These are phyloP conservation scores for Podaxis sp. DNA, from an alignment of 768 basidiomycete genomes.

Conservation along the genomic window DNA sequence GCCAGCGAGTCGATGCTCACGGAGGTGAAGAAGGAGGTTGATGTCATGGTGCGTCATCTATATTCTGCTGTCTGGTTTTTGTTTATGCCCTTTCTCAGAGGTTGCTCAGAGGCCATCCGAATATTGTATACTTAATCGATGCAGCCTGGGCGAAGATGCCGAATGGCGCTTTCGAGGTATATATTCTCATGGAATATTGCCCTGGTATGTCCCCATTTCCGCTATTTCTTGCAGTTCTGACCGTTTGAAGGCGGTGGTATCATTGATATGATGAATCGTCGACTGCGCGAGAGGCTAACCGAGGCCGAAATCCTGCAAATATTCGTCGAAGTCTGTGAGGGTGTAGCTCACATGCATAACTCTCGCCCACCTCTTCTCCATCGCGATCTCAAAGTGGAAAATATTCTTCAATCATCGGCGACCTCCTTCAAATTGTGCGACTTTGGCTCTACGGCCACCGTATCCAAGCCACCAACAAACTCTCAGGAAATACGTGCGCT, in stretches of 20 bases:
- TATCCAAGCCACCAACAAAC: constrained; percentile 72
- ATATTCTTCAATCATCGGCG: constrained; percentile 86
- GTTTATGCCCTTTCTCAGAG: constrained; percentile 54
- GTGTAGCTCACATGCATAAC: constrained; percentile 95
- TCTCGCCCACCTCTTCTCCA: constrained; percentile 88
- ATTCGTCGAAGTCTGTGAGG: constrained; percentile 97
- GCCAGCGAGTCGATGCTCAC: constrained; percentile 85
- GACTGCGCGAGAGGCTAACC: constrained; percentile 89
- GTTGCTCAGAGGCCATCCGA: constrained; percentile 88
- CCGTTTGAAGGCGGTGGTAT: constrained; percentile 81
- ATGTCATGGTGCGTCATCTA: constrained; percentile 82
- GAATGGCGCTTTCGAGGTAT: constrained; percentile 89
- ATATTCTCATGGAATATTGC: constrained; percentile 99
- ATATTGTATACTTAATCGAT: constrained; percentile 95
- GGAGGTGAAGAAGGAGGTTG: constrained; percentile 96
- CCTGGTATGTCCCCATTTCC: constrained; percentile 55
- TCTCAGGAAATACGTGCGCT: constrained; percentile 84
- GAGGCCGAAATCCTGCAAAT: constrained; percentile 97
- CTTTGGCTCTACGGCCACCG: constrained; percentile 89
- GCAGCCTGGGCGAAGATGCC: constrained; percentile 87
- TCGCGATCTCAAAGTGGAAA: constrained; percentile 98
- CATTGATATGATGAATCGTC: constrained; percentile 99
- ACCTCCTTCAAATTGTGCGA: constrained; percentile 95
- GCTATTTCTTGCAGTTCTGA: constrained; percentile 7
- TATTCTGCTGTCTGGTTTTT: constrained; percentile 17